These are phyloP conservation scores for Cladosporium sp. DNA, from an alignment of 2,329 filamentous ascomycete genomes.

Conservation along the genomic window DNA sequence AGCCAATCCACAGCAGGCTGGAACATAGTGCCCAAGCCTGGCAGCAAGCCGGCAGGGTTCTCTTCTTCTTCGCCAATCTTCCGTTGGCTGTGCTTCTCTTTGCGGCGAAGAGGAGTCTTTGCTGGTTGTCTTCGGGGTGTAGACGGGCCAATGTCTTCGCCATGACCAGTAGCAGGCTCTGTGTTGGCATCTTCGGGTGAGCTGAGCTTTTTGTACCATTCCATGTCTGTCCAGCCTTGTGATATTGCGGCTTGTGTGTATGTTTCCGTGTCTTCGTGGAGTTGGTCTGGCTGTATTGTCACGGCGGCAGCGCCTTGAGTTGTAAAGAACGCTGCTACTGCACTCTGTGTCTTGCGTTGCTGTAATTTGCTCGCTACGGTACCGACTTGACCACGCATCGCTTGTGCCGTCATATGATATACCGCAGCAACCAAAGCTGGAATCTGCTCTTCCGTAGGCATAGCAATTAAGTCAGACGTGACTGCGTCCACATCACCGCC, in stretches of 20 bases:
- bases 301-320: conserved; percentile 31
- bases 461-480: neutral
- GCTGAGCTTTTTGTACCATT: conserved; percentile 22
- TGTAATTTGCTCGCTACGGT: neutral
- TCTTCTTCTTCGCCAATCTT: conserved; percentile 24
- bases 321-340: neutral
- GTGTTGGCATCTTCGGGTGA: neutral
- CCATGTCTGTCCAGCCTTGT: conserved; percentile 21
- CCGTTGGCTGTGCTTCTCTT: conserved; percentile 34
- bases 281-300: neutral
- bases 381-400: neutral
- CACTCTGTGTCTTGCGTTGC: neutral
- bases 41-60: conserved; percentile 39
- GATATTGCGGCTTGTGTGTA: conserved; percentile 19
- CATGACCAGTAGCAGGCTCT: conserved; percentile 20
- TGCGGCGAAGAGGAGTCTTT: conserved; percentile 38
- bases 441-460: neutral
- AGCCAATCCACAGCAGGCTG: conserved; percentile 73
- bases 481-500: neutral
- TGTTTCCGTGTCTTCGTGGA: conserved; percentile 28
- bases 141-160: conserved; percentile 7
- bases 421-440: neutral
- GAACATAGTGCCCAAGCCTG: conserved; percentile 66
- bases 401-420: neutral
- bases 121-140: conserved; percentile 24